Evolutionary conservation across 192 early-diverging fungal genomes (phyloP).

Genomic region (Hyaloraphidium curvatum): DNA sequence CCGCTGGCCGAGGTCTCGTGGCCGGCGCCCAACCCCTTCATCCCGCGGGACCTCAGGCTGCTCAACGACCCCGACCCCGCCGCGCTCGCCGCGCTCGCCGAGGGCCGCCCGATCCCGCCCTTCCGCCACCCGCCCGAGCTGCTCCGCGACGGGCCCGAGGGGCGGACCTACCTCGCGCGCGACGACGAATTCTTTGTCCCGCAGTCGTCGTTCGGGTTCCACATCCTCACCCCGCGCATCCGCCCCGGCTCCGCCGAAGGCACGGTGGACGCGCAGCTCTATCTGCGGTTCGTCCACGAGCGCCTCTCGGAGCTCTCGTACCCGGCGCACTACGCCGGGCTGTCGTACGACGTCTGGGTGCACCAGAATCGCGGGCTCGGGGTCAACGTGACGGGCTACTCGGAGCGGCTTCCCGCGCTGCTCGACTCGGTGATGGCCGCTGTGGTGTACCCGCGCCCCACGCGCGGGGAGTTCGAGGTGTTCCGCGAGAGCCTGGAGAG

Average conservation of each 20-base stretch:
- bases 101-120: background rate
- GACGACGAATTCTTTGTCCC: slow-evolving; percentile 16
- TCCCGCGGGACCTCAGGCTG: slow-evolving; percentile 12
- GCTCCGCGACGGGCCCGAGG: slow-evolving; percentile 2
- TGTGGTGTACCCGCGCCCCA: slow-evolving; percentile 8
- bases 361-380: slow-evolving; percentile 9
- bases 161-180: slow-evolving; percentile 9
- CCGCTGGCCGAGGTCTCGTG: background rate
- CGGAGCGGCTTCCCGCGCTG: slow-evolving; percentile 8
- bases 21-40: slow-evolving; percentile 14
- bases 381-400: slow-evolving; percentile 17
- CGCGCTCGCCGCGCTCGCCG: background rate
- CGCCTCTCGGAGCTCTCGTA: slow-evolving; percentile 15
- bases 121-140: background rate
- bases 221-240: slow-evolving; percentile 15
- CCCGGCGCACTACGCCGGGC: slow-evolving; percentile 14
- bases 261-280: slow-evolving; percentile 10
- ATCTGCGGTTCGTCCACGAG: slow-evolving; percentile 17
- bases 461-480: slow-evolving; percentile 9
- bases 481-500: slow-evolving; percentile 9
- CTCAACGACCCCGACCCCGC: background rate
- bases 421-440: slow-evolving; percentile 9
- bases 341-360: slow-evolving; percentile 13
- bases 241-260: slow-evolving; percentile 11
- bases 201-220: slow-evolving; percentile 12